Base-by-base conservation (phyloP, 225 moss, liverwort and hornwort genomes). In the Climacium dendroides region DNA sequence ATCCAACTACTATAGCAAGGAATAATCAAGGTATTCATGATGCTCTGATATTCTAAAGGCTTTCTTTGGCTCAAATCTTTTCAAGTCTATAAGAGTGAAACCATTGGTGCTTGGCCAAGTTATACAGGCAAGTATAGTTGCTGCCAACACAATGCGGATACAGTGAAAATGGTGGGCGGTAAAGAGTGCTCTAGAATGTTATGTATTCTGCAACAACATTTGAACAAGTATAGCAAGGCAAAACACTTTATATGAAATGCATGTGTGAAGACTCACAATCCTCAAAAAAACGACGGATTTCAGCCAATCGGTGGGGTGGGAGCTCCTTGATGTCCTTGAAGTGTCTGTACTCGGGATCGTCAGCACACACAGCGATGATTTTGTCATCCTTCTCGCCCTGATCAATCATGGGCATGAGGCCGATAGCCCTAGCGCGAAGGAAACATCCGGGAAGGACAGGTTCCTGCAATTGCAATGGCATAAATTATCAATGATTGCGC, bases 351-450 rank as follows among this genome's bases (percentile, higher is more conserved):
- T 98, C 98, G 23, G 98, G 98, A 87, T 98, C 98, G 81, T 98
- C 98, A 23, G 97, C 97, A 79, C 97, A 97, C 19, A 98, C 97
- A 19, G 98, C 98, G 29, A 98, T 98, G 75, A 98, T 98, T 90
- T 98, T 98, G 89, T 98, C 98, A 80, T 98, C 98, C 89, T 97
- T 98, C 93, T 98, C 98, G 47, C 98, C 98, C 91, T 98, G 98
- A 80, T 98, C 98, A 71, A 97, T 97, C 98, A 98, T 97, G 41
- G 98, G 96, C 98, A 98, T 97, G 19, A 98, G 98, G 23, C 98
- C 98, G 34, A 98, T 98, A 48, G 98, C 98, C 79, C 91, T 92
- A 9, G 98, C 98, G 13, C 97, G 98, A 80, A 98, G 95, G 71
- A 97, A 98, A 78, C 93, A 95, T 48, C 97, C 98, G 14, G 98